Evolutionary conservation across 148 eudicot genomes (phyloP).

Genomic region (Arbutus unedo): DNA sequence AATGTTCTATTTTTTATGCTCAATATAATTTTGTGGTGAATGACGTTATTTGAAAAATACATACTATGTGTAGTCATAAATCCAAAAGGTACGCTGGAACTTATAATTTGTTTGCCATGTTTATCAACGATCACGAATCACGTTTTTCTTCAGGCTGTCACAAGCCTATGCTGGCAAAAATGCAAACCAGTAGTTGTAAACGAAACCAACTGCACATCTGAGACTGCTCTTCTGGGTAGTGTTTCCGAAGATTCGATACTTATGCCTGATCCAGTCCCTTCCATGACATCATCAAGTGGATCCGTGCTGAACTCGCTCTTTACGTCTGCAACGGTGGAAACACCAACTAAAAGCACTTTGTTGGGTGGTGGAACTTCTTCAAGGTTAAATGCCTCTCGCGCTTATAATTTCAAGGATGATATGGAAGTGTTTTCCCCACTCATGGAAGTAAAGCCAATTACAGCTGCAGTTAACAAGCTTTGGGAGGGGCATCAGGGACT

Average conservation of each 20-base stretch:
- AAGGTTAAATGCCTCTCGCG: conserved; percentile 71
- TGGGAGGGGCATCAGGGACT: conserved; percentile 53
- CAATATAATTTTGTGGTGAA: no score
- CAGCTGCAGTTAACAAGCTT: conserved; percentile 72
- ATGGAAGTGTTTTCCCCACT: conserved; percentile 97
- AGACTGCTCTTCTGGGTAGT: conserved; percentile 79
- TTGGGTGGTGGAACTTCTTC: conserved; percentile 59
- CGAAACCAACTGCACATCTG: conserved; percentile 71
- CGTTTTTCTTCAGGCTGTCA: conserved; percentile 62
- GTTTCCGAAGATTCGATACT: conserved; percentile 78
- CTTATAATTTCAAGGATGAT: conserved; percentile 73
- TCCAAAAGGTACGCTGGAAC: no score
- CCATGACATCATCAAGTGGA: conserved; percentile 49
- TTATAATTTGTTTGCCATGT: neutral
- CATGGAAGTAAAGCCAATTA: conserved; percentile 81
- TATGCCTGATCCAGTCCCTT: conserved; percentile 97
- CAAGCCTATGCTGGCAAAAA: conserved; percentile 94
- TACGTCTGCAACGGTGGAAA: conserved; percentile 47
- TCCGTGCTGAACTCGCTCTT: conserved; percentile 27
- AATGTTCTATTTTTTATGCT: no score
- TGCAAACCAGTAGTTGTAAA: conserved; percentile 67
- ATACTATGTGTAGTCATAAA: no score
- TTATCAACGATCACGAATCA: neutral
- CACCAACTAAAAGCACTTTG: conserved; percentile 55
- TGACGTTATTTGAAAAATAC: no score